Conservation (phyloP, 129 eudicot species). For the Dittrichia graveolens region DNA sequence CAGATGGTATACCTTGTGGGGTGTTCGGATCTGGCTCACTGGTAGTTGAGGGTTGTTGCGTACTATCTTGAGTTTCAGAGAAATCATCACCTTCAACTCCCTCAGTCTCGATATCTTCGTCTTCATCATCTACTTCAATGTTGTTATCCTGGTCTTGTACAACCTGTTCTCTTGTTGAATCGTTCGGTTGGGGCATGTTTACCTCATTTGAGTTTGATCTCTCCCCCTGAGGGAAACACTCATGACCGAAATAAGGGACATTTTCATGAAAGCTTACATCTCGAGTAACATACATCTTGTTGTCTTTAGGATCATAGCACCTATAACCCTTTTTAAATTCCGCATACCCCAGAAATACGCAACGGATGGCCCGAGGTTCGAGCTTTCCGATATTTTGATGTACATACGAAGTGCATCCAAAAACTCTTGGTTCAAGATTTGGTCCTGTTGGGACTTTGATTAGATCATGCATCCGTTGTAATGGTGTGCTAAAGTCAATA, state of each 20-base stretch:
- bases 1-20: neutral
- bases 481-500: too few species aligned
- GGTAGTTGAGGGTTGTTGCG: too few species aligned
- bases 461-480: neutral
- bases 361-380: neutral
- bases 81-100: too few species aligned
- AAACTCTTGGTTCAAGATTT: conserved; percentile 29
- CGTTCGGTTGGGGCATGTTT: too few species aligned
- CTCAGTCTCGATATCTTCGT: neutral
- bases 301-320: neutral
- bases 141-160: too few species aligned
- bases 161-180: too few species aligned
- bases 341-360: conserved; percentile 20
- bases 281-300: conserved; percentile 13
- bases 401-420: neutral
- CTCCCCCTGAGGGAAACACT: conserved; percentile 18
- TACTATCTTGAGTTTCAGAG: too few species aligned
- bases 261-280: too few species aligned
- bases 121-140: conserved; percentile 13
- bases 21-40: too few species aligned
- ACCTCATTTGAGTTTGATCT: neutral
- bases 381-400: conserved; percentile 8
- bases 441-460: conserved; percentile 8
- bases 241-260: neutral
- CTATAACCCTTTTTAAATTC: conserved; percentile 5